Conservation (phyloP, 345 rosid genomes). For the Arabidopsis suecica region DNA sequence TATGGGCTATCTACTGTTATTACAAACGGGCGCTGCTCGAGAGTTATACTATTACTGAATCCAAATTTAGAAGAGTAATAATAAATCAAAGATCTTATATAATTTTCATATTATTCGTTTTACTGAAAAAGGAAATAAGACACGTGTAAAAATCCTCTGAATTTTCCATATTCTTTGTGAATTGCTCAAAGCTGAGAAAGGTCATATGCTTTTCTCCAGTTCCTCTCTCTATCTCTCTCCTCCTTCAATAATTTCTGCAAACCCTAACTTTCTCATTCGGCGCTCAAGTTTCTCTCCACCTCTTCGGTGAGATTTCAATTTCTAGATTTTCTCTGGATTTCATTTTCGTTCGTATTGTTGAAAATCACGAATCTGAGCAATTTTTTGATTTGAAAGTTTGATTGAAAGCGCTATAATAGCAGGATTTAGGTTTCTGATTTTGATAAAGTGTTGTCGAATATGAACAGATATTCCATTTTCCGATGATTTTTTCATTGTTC, state of each 20-base stretch:
- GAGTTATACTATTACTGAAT: not conserved
- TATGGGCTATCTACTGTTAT: not conserved
- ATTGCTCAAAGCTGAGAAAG: constrained; percentile 43
- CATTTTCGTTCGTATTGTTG: not conserved
- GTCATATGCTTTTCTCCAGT: constrained; percentile 37
- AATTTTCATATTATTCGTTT: not conserved
- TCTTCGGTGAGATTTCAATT: constrained; percentile 28
- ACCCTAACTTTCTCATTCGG: constrained; percentile 47
- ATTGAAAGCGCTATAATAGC: not conserved
- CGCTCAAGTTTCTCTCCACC: constrained; percentile 35
- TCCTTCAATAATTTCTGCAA: constrained; percentile 31
- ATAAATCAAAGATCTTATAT: not conserved
- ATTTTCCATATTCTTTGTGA: constrained; percentile 39
- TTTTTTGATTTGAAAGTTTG: constrained; percentile 2
- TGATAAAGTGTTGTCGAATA: not conserved
- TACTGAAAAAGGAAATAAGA: not conserved
- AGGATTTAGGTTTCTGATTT: constrained; percentile 24
- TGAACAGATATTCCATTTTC: not conserved
- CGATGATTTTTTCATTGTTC: not conserved
- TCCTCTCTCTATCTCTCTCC: constrained; percentile 21
- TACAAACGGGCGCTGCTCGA: too few species aligned
- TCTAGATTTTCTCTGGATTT: not conserved
- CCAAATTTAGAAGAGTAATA: not conserved
- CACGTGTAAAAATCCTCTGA: constrained; percentile 39
- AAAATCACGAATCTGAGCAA: constrained; percentile 29